Evolutionary conservation across 495 filamentous ascomycete genomes (phyloP).

Genomic region (Cercophora newfieldiana): DNA sequence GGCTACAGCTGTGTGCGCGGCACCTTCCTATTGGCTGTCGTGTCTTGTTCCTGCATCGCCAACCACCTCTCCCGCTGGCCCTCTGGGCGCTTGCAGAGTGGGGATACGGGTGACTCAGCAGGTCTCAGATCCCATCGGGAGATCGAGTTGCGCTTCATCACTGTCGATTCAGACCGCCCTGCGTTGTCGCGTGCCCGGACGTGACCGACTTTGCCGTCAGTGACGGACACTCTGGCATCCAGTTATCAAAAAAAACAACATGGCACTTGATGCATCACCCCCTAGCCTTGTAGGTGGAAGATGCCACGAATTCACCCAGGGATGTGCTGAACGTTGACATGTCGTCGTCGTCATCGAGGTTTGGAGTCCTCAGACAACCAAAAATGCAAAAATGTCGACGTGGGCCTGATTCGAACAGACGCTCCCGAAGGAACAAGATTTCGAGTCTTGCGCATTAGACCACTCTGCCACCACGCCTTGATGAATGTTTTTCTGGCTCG

Average conservation of each 20-base stretch:
- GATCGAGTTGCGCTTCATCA: neutral
- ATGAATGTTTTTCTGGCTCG: neutral
- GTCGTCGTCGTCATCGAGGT: no score
- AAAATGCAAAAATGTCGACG: neutral
- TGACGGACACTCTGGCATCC: no score
- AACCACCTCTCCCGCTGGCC: neutral
- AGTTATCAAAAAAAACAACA: no score
- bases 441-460: neutral
- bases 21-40: neutral
- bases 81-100: neutral
- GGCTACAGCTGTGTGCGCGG: neutral
- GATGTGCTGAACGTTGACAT: neutral
- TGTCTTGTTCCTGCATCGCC: slow-evolving; percentile 1
- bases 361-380: no score
- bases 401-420: neutral
- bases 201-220: no score
- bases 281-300: neutral
- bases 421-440: neutral
- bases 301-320: neutral
- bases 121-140: neutral
- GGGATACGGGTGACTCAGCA: neutral
- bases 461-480: neutral
- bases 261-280: neutral
- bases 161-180: neutral
- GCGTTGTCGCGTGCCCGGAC: neutral